These are phyloP conservation scores for Eucalyptus viminalis DNA, from an alignment of 345 rosid species.

Conservation along the genomic window DNA sequence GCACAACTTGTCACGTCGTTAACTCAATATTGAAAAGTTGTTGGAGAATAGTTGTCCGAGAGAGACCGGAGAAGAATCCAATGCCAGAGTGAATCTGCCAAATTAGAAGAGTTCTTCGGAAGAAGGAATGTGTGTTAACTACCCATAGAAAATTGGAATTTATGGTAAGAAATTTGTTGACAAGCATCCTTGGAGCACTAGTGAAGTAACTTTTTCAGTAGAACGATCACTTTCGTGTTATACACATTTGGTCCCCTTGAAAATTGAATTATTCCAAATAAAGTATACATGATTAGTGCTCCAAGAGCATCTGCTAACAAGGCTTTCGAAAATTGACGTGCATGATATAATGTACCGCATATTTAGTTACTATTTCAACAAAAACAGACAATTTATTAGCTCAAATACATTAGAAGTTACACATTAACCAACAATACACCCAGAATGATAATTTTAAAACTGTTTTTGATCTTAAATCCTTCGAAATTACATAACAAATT, in stretches of 20 bases:
- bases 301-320: not conserved
- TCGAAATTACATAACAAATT: not conserved
- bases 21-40: not conserved
- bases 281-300: not conserved
- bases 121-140: not conserved
- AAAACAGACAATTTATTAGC: not conserved
- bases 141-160: not conserved
- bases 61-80: not conserved
- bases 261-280: not conserved
- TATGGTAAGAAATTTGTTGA: not conserved
- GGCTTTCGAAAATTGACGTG: not conserved
- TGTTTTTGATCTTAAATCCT: not conserved
- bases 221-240: not conserved
- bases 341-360: not conserved
- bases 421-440: not conserved
- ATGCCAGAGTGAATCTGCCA: not conserved
- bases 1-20: not conserved
- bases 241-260: not conserved
- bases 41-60: not conserved
- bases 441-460: not conserved
- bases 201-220: not conserved
- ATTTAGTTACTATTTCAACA: not conserved
- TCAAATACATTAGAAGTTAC: not conserved
- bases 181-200: not conserved
- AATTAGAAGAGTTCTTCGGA: not conserved